These are phyloP conservation scores for Ceratocystis colombiana DNA, from an alignment of 2,329 filamentous ascomycete species.

Conservation along the genomic window DNA sequence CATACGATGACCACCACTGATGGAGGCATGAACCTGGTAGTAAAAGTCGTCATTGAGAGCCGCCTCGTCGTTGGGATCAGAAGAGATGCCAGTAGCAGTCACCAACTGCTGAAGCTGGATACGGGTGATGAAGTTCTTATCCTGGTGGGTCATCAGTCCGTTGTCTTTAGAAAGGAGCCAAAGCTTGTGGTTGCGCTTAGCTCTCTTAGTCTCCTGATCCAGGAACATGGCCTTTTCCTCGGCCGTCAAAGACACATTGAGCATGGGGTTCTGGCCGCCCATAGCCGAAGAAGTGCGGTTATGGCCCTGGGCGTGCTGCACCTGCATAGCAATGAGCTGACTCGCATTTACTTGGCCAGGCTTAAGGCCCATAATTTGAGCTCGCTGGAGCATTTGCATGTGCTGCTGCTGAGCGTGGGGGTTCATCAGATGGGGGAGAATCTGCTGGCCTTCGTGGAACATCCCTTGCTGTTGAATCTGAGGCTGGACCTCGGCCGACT, in stretches of 20 bases:
- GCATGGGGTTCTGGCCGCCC: constrained; percentile 28
- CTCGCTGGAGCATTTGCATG: constrained; percentile 34
- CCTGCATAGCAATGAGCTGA: constrained; percentile 43
- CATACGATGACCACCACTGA: constrained; percentile 77
- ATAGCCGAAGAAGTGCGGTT: constrained; percentile 12
- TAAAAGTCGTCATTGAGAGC: constrained; percentile 91
- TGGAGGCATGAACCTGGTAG: constrained; percentile 94
- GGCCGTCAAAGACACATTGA: constrained; percentile 58
- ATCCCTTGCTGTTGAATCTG: constrained; percentile 31
- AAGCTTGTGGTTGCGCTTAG: constrained; percentile 98
- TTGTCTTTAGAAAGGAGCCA: constrained; percentile 88
- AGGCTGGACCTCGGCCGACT: constrained; percentile 28
- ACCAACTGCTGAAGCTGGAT: constrained; percentile 96
- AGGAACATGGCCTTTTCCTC: constrained; percentile 75
- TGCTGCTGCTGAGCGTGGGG: constrained; percentile 33
- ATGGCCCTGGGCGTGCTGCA: constrained; percentile 30
- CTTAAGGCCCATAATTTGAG: constrained; percentile 31
- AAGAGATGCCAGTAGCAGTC: constrained; percentile 77
- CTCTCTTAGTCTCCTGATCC: constrained; percentile 83
- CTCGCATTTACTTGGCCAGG: constrained; percentile 60
- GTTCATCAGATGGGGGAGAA: constrained; percentile 33
- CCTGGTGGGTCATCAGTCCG: constrained; percentile 95
- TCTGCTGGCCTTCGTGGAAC: constrained; percentile 35
- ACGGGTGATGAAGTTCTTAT: constrained; percentile 98
- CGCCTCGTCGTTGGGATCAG: constrained; percentile 68